Evolutionary conservation across 306 rosid genomes (phyloP).

Genomic region (Datisca glomerata): DNA sequence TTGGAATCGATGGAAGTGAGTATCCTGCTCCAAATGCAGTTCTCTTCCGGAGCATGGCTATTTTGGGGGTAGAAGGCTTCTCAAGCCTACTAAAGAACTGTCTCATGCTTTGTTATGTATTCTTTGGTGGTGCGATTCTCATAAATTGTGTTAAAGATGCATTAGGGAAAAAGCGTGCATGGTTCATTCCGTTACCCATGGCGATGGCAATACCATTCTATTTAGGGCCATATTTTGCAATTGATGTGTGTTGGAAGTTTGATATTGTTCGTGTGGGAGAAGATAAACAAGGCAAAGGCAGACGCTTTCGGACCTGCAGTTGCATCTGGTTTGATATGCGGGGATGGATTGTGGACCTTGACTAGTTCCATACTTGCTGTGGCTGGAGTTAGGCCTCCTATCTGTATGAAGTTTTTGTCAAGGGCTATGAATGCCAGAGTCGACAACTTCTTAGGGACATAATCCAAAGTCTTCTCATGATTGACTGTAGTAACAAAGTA

Average conservation of each 20-base stretch:
- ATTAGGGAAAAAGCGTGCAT: slow-evolving; percentile 44
- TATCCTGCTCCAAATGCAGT: slow-evolving; percentile 77
- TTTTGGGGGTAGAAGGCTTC: slow-evolving; percentile 62
- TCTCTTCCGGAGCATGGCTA: slow-evolving; percentile 77
- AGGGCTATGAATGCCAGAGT: not conserved
- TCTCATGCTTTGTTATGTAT: slow-evolving; percentile 48
- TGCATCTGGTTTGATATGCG: slow-evolving; percentile 6
- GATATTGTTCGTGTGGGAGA: slow-evolving; percentile 1
- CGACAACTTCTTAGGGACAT: not conserved
- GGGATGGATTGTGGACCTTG: slow-evolving; percentile 4
- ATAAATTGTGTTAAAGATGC: slow-evolving; percentile 53
- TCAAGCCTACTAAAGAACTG: slow-evolving; percentile 75
- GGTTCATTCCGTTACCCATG: slow-evolving; percentile 80
- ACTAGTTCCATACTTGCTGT: slow-evolving; percentile 1
- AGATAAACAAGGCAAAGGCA: slow-evolving; percentile 3
- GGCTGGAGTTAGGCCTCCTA: slow-evolving; percentile 3
- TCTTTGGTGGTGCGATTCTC: slow-evolving; percentile 49
- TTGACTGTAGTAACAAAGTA: too few species aligned
- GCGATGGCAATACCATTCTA: slow-evolving; percentile 26
- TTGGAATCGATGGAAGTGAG: slow-evolving; percentile 68
- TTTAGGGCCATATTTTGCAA: slow-evolving; percentile 3
- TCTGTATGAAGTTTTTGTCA: slow-evolving; percentile 2
- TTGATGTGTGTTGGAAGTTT: slow-evolving; percentile 4
- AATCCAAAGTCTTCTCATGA: too few species aligned
- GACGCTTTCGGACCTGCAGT: not conserved